These are phyloP conservation scores for Saccharomycopsis hybrid DNA, from an alignment of 1,139 yeast genomes.

Conservation along the genomic window DNA sequence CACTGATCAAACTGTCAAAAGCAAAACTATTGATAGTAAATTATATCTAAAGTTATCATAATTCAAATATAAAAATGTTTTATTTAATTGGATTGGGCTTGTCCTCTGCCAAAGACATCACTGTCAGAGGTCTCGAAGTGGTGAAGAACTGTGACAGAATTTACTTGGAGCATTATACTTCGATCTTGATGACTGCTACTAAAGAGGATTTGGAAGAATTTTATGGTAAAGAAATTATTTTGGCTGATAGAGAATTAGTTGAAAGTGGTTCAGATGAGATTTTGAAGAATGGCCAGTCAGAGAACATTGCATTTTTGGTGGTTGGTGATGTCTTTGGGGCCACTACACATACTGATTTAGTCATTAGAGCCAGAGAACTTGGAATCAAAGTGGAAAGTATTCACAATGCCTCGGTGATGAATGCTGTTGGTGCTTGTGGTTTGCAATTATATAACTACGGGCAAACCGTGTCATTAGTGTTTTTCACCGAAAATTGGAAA, in stretches of 20 bases:
- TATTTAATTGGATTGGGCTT: constrained; percentile 89
- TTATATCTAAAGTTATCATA: background rate
- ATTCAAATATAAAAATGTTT: constrained; percentile 58
- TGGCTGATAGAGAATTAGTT: constrained; percentile 93
- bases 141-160: constrained; percentile 81
- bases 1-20: too few species aligned
- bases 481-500: constrained; percentile 92
- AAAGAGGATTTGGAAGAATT: constrained; percentile 60
- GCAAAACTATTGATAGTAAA: background rate
- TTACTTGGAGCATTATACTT: constrained; percentile 91
- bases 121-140: constrained; percentile 87
- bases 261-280: constrained; percentile 84
- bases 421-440: constrained; percentile 98
- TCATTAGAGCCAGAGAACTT: constrained; percentile 81
- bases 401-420: constrained; percentile 97
- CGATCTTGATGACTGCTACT: constrained; percentile 90
- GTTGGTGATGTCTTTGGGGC: constrained; percentile 99
- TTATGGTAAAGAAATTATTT: constrained; percentile 76
- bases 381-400: constrained; percentile 73
- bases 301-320: constrained; percentile 87
- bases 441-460: constrained; percentile 92
- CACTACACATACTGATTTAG: constrained; percentile 93
- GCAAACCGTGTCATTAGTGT: constrained; percentile 91
- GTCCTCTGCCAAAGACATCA: constrained; percentile 82
- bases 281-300: constrained; percentile 64